Evolutionary conservation across 371 early-diverging fungal species (phyloP).

Genomic region (Funneliformis caledonium): DNA sequence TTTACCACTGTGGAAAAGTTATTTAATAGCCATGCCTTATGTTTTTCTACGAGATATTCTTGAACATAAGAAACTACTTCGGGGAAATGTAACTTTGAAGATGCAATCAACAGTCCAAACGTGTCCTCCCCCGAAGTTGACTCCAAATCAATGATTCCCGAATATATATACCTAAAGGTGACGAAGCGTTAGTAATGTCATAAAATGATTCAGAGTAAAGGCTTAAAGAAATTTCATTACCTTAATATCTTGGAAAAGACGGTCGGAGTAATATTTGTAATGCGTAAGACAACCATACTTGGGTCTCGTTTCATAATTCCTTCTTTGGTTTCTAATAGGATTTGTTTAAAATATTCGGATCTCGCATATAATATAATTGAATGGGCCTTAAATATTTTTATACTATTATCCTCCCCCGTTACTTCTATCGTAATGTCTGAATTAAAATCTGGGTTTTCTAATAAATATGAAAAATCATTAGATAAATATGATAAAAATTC

Average conservation of each 20-base stretch:
- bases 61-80: slow-evolving; percentile 11
- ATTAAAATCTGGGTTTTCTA: neutral
- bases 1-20: slow-evolving; percentile 12
- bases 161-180: slow-evolving; percentile 28
- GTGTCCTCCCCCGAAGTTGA: slow-evolving; percentile 12
- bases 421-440: neutral
- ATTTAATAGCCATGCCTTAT: slow-evolving; percentile 3
- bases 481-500: neutral
- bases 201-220: too few species aligned
- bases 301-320: neutral
- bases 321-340: neutral
- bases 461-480: neutral
- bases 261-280: neutral
- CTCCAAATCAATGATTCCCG: slow-evolving; percentile 20
- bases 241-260: neutral
- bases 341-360: neutral
- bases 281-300: neutral
- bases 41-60: slow-evolving; percentile 20
- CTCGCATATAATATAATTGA: neutral
- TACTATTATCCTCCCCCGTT: neutral
- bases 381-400: neutral
- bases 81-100: neutral
- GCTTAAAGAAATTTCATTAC: neutral
- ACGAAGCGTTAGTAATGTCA: too few species aligned
- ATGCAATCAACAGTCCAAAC: slow-evolving; percentile 25